Base-by-base conservation (phyloP, 75 land plant species). In the Sequoia sempervirens region DNA sequence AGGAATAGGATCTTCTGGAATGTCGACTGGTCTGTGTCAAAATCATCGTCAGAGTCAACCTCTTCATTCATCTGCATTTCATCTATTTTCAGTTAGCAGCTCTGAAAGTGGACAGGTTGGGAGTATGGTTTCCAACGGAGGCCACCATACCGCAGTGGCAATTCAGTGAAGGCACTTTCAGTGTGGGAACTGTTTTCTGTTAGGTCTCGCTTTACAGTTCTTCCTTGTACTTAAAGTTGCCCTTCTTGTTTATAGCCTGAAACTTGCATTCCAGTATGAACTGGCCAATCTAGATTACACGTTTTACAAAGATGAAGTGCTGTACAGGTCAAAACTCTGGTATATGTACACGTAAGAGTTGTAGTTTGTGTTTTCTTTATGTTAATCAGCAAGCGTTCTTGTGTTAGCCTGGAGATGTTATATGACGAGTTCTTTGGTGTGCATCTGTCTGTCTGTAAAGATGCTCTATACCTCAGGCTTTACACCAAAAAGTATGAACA, bases 61-160 rank as follows among this genome's bases (percentile, higher is more conserved):
- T 26, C 46, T 78, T n/a, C 80, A 78, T 43, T 78, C 80, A 45
- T 78, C 80, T 45, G 80, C 80, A 45, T 78, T 78, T 78, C 80
- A 78, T 78, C 46, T 45, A 17, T 28, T 78, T 45, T 78, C 80
- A 45, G 45, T 45, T 78, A 23, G 80, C 32, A 78, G 46, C 26
- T 43, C 80, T 43, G 80, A 78, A 78, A 78, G 80, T 2, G 80
- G 46, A 12, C 80, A 78, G 46, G 80, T 78, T 23, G 80, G 80
- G 41, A n/a, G 47, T n/a, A 78, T 78, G 80, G 80, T 78, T 78
- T 45, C 80, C 2, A 78, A 78, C n/a, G 80, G 47, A 78, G 80
- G 80, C 14, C 80, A n/a, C 30, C 80, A 78, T n/a, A 78, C 80
- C n/a, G 80, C 80, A 78, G 80, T 78, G 28, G 80, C 52, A 45